Conservation (phyloP, 371 early-diverging fungal genomes). For the Rhizopus delemar region DNA sequence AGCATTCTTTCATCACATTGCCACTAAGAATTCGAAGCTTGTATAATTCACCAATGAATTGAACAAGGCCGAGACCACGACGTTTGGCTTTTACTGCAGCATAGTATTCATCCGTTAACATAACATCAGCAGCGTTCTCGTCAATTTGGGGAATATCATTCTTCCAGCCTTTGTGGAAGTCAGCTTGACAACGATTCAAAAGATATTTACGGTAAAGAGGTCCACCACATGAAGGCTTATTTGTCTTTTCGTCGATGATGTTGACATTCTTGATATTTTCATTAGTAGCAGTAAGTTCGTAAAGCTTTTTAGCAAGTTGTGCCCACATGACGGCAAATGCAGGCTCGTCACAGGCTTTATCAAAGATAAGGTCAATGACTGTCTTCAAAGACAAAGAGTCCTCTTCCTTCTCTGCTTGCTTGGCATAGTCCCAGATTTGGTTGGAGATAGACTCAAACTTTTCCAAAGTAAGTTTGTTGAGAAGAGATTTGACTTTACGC, state of each 20-base stretch:
- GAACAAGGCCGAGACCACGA: conserved; percentile 88
- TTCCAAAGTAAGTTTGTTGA: conserved; percentile 95
- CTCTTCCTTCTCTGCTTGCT: conserved; percentile 66
- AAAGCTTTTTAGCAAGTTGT: conserved; percentile 75
- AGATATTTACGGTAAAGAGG: conserved; percentile 88
- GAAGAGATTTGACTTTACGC: conserved; percentile 82
- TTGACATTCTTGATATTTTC: conserved; percentile 50
- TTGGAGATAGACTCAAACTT: conserved; percentile 85
- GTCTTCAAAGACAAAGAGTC: conserved; percentile 72
- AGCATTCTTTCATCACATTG: conserved; percentile 89
- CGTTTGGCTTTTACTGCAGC: conserved; percentile 90
- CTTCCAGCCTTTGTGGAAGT: conserved; percentile 87
- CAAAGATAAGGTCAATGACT: conserved; percentile 84
- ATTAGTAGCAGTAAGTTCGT: conserved; percentile 50
- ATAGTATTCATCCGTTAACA: conserved; percentile 81
- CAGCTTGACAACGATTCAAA: conserved; percentile 88
- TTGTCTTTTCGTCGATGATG: conserved; percentile 46
- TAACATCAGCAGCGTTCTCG: conserved; percentile 48
- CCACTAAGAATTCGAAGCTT: conserved; percentile 84
- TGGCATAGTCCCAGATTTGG: conserved; percentile 79
- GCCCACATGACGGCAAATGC: conserved; percentile 91
- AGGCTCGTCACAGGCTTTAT: conserved; percentile 94
- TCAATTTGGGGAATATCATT: conserved; percentile 54
- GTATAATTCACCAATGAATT: conserved; percentile 95
- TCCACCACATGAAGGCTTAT: conserved; percentile 60